Evolutionary conservation across 2,329 filamentous ascomycete genomes (phyloP).

Genomic region (Arthrobotrys conoides): DNA sequence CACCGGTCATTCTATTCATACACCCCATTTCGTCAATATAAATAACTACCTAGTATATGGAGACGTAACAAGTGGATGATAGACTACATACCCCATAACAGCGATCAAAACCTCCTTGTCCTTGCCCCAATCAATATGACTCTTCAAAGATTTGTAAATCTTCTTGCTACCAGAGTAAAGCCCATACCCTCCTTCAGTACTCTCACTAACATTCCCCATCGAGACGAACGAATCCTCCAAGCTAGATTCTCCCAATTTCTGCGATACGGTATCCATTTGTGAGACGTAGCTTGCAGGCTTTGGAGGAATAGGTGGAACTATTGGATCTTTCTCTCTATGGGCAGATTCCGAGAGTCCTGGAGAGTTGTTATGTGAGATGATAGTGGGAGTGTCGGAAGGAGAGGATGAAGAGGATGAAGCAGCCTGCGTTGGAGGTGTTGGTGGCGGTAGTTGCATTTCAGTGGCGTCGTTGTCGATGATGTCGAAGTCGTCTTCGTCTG

Average conservation of each 20-base stretch:
- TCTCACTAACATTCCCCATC: constrained; percentile 40
- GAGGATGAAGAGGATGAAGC: not conserved
- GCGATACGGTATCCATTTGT: constrained; percentile 34
- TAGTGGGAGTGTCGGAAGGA: constrained; percentile 9
- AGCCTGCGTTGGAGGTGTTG: constrained; percentile 55
- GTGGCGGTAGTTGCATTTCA: constrained; percentile 43
- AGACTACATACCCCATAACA: constrained; percentile 62
- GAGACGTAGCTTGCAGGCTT: constrained; percentile 43
- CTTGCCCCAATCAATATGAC: constrained; percentile 41
- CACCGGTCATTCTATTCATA: constrained; percentile 65
- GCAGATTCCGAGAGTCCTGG: not conserved
- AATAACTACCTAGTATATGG: not conserved
- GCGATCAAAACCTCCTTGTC: constrained; percentile 62
- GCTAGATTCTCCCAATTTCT: constrained; percentile 35
- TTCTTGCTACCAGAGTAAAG: constrained; percentile 33
- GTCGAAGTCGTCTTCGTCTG: constrained; percentile 57
- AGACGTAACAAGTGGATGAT: not conserved
- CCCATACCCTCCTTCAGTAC: constrained; percentile 27
- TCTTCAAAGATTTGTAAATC: constrained; percentile 44
- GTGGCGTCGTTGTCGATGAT: constrained; percentile 52
- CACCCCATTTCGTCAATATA: not conserved
- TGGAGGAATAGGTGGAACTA: constrained; percentile 45
- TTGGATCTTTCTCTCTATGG: not conserved
- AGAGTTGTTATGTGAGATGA: not conserved
- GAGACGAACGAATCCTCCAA: constrained; percentile 50